Percentiles rank a stretch among this genome's conserved stretches.
phyloP scores from a whole-genome alignment of 495 filamentous ascomycete genomes.

The Hypoxylon lienhwacheense region DNA sequence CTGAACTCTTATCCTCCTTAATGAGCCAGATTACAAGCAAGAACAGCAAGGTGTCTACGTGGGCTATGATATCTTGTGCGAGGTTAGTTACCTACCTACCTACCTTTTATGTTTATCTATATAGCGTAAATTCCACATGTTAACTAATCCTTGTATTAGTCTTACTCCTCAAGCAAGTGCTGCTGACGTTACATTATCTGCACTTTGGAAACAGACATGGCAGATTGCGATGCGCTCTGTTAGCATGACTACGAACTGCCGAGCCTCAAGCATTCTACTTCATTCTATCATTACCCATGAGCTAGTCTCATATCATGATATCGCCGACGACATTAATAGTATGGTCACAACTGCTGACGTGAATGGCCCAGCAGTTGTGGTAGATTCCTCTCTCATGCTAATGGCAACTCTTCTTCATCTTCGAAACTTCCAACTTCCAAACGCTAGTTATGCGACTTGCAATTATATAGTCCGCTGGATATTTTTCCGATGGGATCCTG shows the following conservation, averaged over 20 bases:
- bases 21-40: constrained; percentile 43
- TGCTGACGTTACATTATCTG: constrained; percentile 31
- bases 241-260: constrained; percentile 68
- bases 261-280: constrained; percentile 80
- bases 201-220: constrained; percentile 72
- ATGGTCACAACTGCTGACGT: constrained; percentile 75
- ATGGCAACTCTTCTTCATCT: constrained; percentile 67
- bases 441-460: constrained; percentile 62
- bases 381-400: constrained; percentile 74
- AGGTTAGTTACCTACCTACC: too few relatives aligned
- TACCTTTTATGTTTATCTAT: background rate
- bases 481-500: constrained; percentile 74
- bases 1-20: constrained; percentile 42
- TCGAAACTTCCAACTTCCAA: constrained; percentile 64
- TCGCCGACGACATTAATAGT: constrained; percentile 64
- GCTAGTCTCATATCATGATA: constrained; percentile 62
- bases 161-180: constrained; percentile 27
- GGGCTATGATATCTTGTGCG: constrained; percentile 63
- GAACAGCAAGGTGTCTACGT: constrained; percentile 44
- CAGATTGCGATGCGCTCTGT: constrained; percentile 70
- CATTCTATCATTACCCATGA: constrained; percentile 63
- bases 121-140: constrained; percentile 1
- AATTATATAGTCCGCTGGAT: constrained; percentile 78
- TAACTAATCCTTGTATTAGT: constrained; percentile 35
- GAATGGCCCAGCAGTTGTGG: constrained; percentile 76